Base-by-base conservation (phyloP, 768 basidiomycete species). In the Podaxis rugospora region DNA sequence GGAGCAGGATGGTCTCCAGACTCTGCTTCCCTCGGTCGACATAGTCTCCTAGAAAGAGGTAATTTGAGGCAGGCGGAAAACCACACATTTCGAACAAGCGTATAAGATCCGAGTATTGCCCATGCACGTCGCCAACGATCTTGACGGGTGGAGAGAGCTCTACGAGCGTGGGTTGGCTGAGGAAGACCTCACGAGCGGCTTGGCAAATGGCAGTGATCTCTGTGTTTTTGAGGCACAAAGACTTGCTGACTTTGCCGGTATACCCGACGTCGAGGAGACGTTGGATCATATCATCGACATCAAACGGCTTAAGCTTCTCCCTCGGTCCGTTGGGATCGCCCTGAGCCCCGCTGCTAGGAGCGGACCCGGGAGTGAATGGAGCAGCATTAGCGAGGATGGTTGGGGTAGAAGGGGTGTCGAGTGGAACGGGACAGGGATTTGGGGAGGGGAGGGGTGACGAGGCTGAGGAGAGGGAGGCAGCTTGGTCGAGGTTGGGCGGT, bases 21-120 rank as follows among this genome's bases (percentile, higher is more conserved):
- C 92, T 95, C 77, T 98, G 96, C 77, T 98, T 98, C 32, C 97
- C 97, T 64, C 97, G 83, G 77, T 99, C 97, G 70, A 99, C 97
- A 70, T 99, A 99, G 77, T 99, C 97, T 47, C 97, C 97, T 47
- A 99, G 83, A 81, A 98, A 99, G 63, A 99, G 91, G 75, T 98
- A 99, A 71, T 98, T 98, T 66, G 95, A 89, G 4, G 89, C 83
- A 4, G 97, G 97, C 27, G 97, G 97, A 75, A 98, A 99, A 23
- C 97, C 97, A 71, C 97, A 98, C 96, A 98, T 98, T 75, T 98
- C 97, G 69, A 99, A 99, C 50, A 99, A 77, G 56, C 97, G 90
- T 68, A 98, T 98, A 68, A 99, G 87, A 80, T 99, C 97, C 54
- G 92, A 93, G 75, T 98, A 99, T 78, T 99, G 97, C 5, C 97